Evolutionary conservation across 768 basidiomycete species (phyloP), one percentile per base, ranked within the genome.

Genomic region (Pilatotrama ljubarskyi): DNA sequence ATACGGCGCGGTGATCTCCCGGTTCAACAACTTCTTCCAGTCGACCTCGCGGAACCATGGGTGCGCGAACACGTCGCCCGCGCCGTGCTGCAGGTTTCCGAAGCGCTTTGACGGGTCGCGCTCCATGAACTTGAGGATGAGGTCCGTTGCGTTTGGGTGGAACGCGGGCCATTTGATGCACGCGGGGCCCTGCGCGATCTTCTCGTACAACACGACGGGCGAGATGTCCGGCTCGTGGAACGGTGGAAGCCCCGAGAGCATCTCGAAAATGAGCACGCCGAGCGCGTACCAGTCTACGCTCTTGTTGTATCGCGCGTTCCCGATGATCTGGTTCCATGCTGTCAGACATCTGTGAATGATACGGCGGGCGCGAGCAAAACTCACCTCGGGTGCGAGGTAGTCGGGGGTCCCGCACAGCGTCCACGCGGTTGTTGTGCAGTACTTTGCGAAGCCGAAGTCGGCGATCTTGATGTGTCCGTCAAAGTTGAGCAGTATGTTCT

Each of bases 221-320:
- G 93, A 91, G 47, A 79, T 84, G 70, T 93, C 92, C 24, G 83
- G 78, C 72, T 91, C 89, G 75, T 97, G 95, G 78, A 94, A 98
- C 0, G 97, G 97, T 25, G 95, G 93, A 25, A 90, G 87, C 8
- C 97, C 97, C 0, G 91, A 94, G 43, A 99, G 83, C 95, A 98
- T 98, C 75, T 99, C 97, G 72, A 91, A 99, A 56, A 95, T 90
- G 61, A 99, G 86, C 55, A 99, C 93, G 51, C 97, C 97, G 51
- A 98, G 83, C 1, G 97, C 96, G 76, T 98, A 99, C 95, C 95
- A 99, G 70, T 99, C 97, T 2, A 98, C 96, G 58, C 88, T 90
- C 73, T 97, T 96, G 71, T 95, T 96, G 72, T 99, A 98, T 6
- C 95, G 82, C 58, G 85, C 83, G 71, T 91, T 87, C 17, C 80